Evolutionary conservation across 768 basidiomycete species (phyloP), one percentile per base, ranked within the genome.

Genomic region (Trametes punicea): DNA sequence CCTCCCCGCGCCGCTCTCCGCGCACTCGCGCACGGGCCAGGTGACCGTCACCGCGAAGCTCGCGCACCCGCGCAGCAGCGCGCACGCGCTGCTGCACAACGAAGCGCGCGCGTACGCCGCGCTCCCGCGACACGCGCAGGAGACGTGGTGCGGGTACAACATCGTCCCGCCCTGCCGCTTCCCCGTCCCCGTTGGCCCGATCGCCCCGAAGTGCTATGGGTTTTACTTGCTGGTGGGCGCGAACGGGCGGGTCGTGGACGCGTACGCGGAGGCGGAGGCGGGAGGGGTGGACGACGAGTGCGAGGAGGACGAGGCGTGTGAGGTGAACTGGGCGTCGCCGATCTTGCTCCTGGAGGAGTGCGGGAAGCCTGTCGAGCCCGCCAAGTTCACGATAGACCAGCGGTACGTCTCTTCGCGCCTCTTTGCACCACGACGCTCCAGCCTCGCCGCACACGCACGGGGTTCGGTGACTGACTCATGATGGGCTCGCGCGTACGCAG

Each of bases 161-260:
- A 49, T 80, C 36, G 61, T 79, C 1, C 60, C 60, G 10, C 78
- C 79, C 2, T 55, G 81, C 5, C 67, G 68, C 27, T 62, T 74
- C 58, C 77, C 81, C 0, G 74, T 77, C 0, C 80, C 81, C 2
- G 70, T 79, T 3, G 70, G 73, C 6, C 75, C 85, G 0, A 44
- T 85, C 44, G 79, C 81, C 3, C 84, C 85, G 0, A 82, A 84
- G 64, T 87, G 78, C 66, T 87, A 82, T 60, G 84, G 86, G 1
- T 82, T 81, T 67, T 87, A 85, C 60, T 64, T 61, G 1, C 73
- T 72, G 0, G 55, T 60, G 1, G 41, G 47, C 2, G 61, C 67
- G 15, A 29, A 52, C 10, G 56, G 52, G n/a, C 7, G 30, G 33
- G 7, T 39, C 11, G 4, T 29, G 9, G 30, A 44, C 42, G 42